Evolutionary conservation across 2,329 filamentous ascomycete species (phyloP), one percentile per base, ranked within the genome.

Genomic region (Colletotrichum sp.): DNA sequence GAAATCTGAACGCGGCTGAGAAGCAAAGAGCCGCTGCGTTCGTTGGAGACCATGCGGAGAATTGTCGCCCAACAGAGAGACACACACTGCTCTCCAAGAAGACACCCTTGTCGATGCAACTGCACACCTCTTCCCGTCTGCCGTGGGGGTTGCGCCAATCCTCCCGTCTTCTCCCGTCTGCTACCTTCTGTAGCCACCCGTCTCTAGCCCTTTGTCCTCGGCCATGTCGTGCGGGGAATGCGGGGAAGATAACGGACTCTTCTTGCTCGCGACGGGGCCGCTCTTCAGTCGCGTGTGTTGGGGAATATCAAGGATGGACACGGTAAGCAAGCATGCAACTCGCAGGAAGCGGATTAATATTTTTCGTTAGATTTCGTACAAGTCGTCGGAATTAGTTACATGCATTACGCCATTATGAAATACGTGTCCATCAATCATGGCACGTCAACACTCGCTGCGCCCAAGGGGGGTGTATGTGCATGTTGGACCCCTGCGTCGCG

Each of bases 311-410:
- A 62, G 18, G 28, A 13, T n/a, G 26, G 13, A 21, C 18, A 32
- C n/a, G 13, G n/a, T 32, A 24, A 63, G 15, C 15, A 5, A 39
- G 13, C 44, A 8, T 49, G n/a, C 0, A 30, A 21, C 16, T 12
- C 21, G 62, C 32, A 26, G 4, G 34, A 39, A 34, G 30, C 39
- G 71, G 60, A 62, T 67, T 72, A 62, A 65, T 28, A n/a, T 26
- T 34, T 34, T 64, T 69, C 59, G 24, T 76, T 65, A 71, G 6
- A 65, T 64, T 59, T 76, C 73, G 65, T 76, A 69, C 28, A 62
- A 65, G n/a, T 76, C 73, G 70, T 76, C 70, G 34, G 26, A 76
- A 65, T 76, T 69, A 76, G 26, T 44, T 73, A 76, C 34, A 32
- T 69, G 70, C 70, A 65, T 73, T 73, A 76, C 64, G 59, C 21